phyloP scores from a whole-genome alignment of 805 yeast species.

The Nakazawaea pomicola region DNA sequence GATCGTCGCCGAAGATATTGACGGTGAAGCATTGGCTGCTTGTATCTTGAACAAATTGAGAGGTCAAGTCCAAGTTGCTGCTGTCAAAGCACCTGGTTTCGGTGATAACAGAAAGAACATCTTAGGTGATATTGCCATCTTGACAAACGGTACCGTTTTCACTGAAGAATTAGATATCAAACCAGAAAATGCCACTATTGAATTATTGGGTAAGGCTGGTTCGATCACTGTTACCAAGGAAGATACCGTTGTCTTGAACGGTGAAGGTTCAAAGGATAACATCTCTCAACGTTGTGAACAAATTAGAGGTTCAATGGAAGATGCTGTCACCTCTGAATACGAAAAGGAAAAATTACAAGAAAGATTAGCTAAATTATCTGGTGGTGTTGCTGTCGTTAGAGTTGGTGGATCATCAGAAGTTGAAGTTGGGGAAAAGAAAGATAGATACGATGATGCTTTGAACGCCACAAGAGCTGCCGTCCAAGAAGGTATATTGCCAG shows the following conservation, averaged over 20 bases:
- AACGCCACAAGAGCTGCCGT: constrained; percentile 99
- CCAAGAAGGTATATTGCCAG: constrained; percentile 97
- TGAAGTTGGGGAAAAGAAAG: constrained; percentile 99
- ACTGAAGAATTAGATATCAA: constrained; percentile 94
- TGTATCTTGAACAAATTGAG: constrained; percentile 95
- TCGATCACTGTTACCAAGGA: constrained; percentile 91
- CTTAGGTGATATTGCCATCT: constrained; percentile 89
- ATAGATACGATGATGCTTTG: constrained; percentile 96
- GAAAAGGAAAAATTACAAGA: constrained; percentile 97
- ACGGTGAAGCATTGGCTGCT: constrained; percentile 98
- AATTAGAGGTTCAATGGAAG: constrained; percentile 76
- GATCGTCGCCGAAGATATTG: constrained; percentile 92
- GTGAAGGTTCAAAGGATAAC: constrained; percentile 81
- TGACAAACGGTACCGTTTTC: constrained; percentile 88
- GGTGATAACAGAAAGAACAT: constrained; percentile 98
- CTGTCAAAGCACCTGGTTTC: constrained; percentile 98
- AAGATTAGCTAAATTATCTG: constrained; percentile 93
- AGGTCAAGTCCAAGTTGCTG: constrained; percentile 97
- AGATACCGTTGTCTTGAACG: constrained; percentile 91
- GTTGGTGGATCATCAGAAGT: constrained; percentile 97
- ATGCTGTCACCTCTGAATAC: constrained; percentile 76
- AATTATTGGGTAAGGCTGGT: constrained; percentile 87
- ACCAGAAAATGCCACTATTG: constrained; percentile 91
- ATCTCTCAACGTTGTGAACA: constrained; percentile 88
- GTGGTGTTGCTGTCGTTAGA: constrained; percentile 97